Evolutionary conservation across 2,329 filamentous ascomycete species (phyloP), one percentile per base, ranked within the genome.

Genomic region (Diplodia seriata): DNA sequence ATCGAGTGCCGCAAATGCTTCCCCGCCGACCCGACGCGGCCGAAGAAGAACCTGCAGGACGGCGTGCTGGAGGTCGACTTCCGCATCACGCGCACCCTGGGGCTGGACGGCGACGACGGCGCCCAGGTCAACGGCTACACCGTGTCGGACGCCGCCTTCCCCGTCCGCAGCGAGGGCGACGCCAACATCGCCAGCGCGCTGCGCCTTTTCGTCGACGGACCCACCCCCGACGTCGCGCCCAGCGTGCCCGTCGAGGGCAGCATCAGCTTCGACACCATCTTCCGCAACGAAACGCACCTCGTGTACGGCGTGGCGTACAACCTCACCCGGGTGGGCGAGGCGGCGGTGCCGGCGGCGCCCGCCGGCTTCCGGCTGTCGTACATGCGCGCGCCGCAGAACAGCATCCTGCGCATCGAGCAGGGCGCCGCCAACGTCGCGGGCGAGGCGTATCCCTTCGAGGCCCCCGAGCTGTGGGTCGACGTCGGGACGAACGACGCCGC

Each of bases 51-150:
- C 33, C 38, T 49, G 20, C 49, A 50, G 8, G 66, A 68, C 51
- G 66, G 66, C 38, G 31, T 63, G 5, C 51, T 68, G n/a, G 66
- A 68, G 36, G 36, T 68, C 43, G 66, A 68, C 57, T 54, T 68
- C 50, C 66, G 66, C 50, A 64, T 68, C 50, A 68, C 57, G 15
- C 67, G 67, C 40, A 12, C 18, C 11, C 33, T 59, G 20, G 61
- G 59, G 14, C 49, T 68, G 8, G 67, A 68, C 62, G 59, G 67
- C 43, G 63, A 68, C 40, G 38, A 43, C 5, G 61, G 49, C 43
- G 67, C 62, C 18, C 51, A 66, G 31, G 49, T 68, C n/a, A 68
- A 68, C 38, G 66, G 66, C 12, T 64, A n/a, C 57, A 51, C 66
- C 3, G 59, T 63, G 1, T 38, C 49, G 50, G 66, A 68, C 9